phyloP scores from a whole-genome alignment of 2,329 filamentous ascomycete genomes.

The Parasarocladium wereldwijsianum region DNA sequence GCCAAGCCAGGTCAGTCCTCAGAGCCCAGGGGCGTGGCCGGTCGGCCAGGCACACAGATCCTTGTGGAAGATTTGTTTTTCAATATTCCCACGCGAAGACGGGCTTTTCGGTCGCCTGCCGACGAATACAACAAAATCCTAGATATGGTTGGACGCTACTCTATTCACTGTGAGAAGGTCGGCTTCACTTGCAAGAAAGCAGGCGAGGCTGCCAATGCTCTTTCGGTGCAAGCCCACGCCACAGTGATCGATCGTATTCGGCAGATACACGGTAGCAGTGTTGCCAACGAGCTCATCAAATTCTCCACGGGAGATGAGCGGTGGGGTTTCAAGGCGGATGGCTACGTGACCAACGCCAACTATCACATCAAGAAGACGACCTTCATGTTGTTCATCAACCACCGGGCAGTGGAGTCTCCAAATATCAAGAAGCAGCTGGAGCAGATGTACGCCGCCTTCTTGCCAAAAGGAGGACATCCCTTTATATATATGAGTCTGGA shows the following conservation, averaged over 20 bases:
- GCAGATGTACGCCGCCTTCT: slow-evolving; percentile 71
- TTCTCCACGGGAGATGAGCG: slow-evolving; percentile 58
- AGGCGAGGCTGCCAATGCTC: slow-evolving; percentile 68
- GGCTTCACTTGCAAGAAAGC: slow-evolving; percentile 96
- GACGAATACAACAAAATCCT: slow-evolving; percentile 98
- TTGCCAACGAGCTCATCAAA: slow-evolving; percentile 78
- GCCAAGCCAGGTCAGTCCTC: slow-evolving; percentile 76
- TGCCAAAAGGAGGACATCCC: slow-evolving; percentile 88
- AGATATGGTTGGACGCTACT: slow-evolving; percentile 85
- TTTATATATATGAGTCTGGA: slow-evolving; percentile 88
- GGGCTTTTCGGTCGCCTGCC: slow-evolving; percentile 78
- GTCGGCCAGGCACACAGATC: slow-evolving; percentile 83
- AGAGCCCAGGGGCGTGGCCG: slow-evolving; percentile 78
- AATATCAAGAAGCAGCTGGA: slow-evolving; percentile 82
- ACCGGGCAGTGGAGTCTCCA: slow-evolving; percentile 81
- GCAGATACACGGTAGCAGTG: slow-evolving; percentile 69
- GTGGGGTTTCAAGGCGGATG: slow-evolving; percentile 72
- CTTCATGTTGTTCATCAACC: slow-evolving; percentile 88
- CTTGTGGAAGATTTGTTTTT: slow-evolving; percentile 96
- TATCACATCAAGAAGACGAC: slow-evolving; percentile 84
- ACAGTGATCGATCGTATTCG: slow-evolving; percentile 71
- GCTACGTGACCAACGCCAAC: slow-evolving; percentile 83
- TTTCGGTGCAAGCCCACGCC: slow-evolving; percentile 64
- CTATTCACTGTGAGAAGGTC: slow-evolving; percentile 81
- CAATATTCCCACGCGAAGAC: slow-evolving; percentile 77